Percentiles rank a stretch among this genome's conserved stretches.
Evolutionary conservation across 2,329 filamentous ascomycete species (phyloP).

Genomic region (Cladosporium velox): DNA sequence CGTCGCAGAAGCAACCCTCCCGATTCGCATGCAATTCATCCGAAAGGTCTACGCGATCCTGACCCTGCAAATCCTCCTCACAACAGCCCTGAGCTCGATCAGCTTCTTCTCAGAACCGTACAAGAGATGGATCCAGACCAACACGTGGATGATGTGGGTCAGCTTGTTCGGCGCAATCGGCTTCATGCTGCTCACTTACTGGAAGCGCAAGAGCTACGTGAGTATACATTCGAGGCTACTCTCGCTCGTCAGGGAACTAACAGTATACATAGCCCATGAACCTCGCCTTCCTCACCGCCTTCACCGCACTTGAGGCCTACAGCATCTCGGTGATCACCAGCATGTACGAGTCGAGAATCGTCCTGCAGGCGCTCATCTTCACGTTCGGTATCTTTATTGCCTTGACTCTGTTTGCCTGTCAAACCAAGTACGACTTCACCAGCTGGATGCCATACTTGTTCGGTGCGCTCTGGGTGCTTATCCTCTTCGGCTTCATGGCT

Average conservation of each 20-base stretch:
- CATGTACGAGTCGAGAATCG: slow-evolving; percentile 79
- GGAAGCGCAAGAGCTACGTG: slow-evolving; percentile 77
- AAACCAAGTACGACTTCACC: slow-evolving; percentile 98
- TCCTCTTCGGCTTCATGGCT: slow-evolving; percentile 91
- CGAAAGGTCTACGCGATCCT: slow-evolving; percentile 95
- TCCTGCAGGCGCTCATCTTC: slow-evolving; percentile 85
- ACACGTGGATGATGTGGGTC: slow-evolving; percentile 81
- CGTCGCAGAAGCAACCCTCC: slow-evolving; percentile 88
- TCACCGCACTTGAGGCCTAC: slow-evolving; percentile 92
- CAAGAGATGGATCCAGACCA: slow-evolving; percentile 80
- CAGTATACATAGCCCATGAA: slow-evolving; percentile 73
- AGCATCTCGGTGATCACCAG: slow-evolving; percentile 88
- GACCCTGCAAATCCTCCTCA: slow-evolving; percentile 89
- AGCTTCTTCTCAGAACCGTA: slow-evolving; percentile 83
- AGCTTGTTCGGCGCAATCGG: slow-evolving; percentile 82
- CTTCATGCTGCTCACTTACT: slow-evolving; percentile 86
- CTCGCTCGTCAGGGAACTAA: background rate
- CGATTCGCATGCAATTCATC: slow-evolving; percentile 79
- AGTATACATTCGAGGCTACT: background rate
- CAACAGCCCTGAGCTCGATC: slow-evolving; percentile 74
- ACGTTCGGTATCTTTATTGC: slow-evolving; percentile 69
- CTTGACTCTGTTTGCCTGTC: slow-evolving; percentile 82
- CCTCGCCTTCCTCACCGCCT: slow-evolving; percentile 84
- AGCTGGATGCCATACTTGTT: slow-evolving; percentile 96
- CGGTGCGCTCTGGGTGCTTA: slow-evolving; percentile 82